These are phyloP conservation scores for Eurotiales sp. DNA, from an alignment of 2,329 filamentous ascomycete species.

Conservation along the genomic window DNA sequence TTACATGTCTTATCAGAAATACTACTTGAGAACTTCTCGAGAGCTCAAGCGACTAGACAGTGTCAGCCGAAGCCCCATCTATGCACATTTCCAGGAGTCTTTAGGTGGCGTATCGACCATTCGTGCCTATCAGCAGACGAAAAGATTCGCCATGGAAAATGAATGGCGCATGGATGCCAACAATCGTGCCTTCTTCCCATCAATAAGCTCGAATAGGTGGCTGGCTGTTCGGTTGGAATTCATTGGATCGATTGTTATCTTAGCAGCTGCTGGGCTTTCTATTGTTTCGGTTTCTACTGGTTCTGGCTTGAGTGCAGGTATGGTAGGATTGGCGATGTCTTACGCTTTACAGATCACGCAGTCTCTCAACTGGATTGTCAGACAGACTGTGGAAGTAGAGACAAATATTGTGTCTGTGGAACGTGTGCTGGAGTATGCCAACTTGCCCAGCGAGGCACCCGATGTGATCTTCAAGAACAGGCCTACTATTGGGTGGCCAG, in stretches of 20 bases:
- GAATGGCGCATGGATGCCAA: constrained; percentile 98
- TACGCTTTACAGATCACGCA: constrained; percentile 96
- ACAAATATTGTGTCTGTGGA: constrained; percentile 99
- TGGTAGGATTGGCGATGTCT: constrained; percentile 92
- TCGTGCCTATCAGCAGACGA: constrained; percentile 85
- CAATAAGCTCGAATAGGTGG: constrained; percentile 92
- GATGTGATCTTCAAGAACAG: constrained; percentile 87
- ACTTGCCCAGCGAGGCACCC: constrained; percentile 85
- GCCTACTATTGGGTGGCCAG: constrained; percentile 86
- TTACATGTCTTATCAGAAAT: constrained; percentile 92
- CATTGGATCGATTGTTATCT: constrained; percentile 89
- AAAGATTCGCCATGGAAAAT: constrained; percentile 85
- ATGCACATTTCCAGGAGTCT: constrained; percentile 97
- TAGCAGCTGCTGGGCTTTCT: constrained; percentile 76
- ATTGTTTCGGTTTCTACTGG: constrained; percentile 73
- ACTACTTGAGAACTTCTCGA: constrained; percentile 92
- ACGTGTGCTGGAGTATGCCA: constrained; percentile 91
- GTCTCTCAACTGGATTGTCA: constrained; percentile 97
- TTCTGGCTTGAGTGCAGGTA: constrained; percentile 62
- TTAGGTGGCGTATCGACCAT: constrained; percentile 93
- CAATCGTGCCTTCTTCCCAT: constrained; percentile 89
- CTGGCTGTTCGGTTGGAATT: constrained; percentile 92
- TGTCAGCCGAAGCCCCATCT: constrained; percentile 92
- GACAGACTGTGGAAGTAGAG: constrained; percentile 98
- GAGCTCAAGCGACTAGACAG: constrained; percentile 96